phyloP scores from a whole-genome alignment of 306 rosid species.

The Ceratonia siliqua region DNA sequence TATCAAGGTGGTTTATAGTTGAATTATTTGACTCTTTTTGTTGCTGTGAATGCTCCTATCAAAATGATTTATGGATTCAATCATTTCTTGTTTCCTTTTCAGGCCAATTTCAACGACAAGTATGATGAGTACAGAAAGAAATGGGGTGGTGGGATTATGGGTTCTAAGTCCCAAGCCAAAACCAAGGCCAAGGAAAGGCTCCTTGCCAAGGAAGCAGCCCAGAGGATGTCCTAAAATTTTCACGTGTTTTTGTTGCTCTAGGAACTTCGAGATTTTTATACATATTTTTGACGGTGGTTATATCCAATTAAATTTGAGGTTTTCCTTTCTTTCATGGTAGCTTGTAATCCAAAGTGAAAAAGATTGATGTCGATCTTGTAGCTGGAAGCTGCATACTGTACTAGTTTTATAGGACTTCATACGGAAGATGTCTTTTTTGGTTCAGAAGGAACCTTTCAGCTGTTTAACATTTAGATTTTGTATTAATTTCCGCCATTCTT shows the following conservation, averaged over 20 bases:
- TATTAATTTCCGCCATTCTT: neutral
- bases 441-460: neutral
- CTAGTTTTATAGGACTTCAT: neutral
- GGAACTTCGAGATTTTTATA: neutral
- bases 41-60: neutral
- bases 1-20: slow-evolving; percentile 39
- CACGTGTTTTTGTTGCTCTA: neutral
- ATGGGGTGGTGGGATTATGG: slow-evolving; percentile 69
- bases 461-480: too few relatives aligned
- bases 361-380: neutral
- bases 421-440: neutral
- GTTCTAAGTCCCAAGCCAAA: slow-evolving; percentile 63
- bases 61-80: neutral
- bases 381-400: neutral
- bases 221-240: slow-evolving; percentile 41
- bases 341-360: neutral
- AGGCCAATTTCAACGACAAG: slow-evolving; percentile 68
- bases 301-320: neutral
- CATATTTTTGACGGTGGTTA: neutral
- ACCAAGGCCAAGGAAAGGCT: slow-evolving; percentile 57
- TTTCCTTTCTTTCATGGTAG: neutral
- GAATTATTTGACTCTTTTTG: neutral
- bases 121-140: slow-evolving; percentile 57
- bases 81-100: neutral
- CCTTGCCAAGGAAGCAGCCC: slow-evolving; percentile 60